These are phyloP conservation scores for Camelina laxa DNA, from an alignment of 345 rosid genomes.

Conservation along the genomic window DNA sequence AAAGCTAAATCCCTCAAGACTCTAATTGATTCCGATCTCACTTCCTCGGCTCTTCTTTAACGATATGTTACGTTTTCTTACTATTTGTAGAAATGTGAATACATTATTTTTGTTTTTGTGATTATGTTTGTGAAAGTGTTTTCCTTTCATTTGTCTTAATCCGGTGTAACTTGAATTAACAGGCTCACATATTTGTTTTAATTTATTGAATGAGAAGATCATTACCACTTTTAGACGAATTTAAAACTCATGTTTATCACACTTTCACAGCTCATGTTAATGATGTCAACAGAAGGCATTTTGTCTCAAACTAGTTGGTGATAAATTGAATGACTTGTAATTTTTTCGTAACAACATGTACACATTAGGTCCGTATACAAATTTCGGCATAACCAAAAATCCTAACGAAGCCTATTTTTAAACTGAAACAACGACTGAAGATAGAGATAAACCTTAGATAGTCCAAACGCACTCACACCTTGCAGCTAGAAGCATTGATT, in stretches of 20 bases:
- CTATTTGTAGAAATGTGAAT: constrained; percentile 38
- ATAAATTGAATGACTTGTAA: too few species aligned
- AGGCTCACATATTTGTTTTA: constrained; percentile 27
- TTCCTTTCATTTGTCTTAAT: constrained; percentile 28
- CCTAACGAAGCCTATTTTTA: too few species aligned
- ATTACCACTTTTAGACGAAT: constrained; percentile 6
- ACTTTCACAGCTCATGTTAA: not conserved
- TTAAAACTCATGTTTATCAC: constrained; percentile 1
- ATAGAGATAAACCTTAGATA: constrained; percentile 52
- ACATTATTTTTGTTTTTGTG: constrained; percentile 17
- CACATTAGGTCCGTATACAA: too few species aligned
- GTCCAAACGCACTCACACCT: constrained; percentile 37
- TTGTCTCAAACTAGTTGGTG: too few species aligned
- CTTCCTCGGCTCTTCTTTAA: constrained; percentile 32
- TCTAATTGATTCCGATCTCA: constrained; percentile 67
- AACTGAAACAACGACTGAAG: constrained; percentile 30
- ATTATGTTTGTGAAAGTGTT: constrained; percentile 31
- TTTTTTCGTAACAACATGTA: too few species aligned
- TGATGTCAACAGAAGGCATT: too few species aligned
- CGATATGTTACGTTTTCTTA: constrained; percentile 13
- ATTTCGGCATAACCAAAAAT: too few species aligned
- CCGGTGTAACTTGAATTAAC: constrained; percentile 26
- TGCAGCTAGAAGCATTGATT: constrained; percentile 40
- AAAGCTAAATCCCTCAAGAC: constrained; percentile 79
- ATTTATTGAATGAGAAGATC: constrained; percentile 37